Evolutionary conservation across 2,329 filamentous ascomycete genomes (phyloP).

Genomic region (Penicillium capsulatum): DNA sequence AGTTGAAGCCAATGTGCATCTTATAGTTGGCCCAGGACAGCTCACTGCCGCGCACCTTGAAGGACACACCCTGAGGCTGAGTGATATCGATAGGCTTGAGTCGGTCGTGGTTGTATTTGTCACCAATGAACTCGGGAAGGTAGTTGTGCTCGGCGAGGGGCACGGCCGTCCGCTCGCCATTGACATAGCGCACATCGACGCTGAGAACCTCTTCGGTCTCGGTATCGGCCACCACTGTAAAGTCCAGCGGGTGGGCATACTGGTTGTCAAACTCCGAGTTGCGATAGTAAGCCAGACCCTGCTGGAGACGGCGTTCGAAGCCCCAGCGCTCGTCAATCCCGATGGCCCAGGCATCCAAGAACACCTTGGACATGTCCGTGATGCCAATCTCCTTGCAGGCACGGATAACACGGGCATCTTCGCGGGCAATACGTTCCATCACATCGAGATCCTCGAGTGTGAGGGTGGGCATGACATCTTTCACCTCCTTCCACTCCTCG

Average conservation of each 20-base stretch:
- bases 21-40: constrained; percentile 92
- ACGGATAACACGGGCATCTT: constrained; percentile 30
- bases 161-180: constrained; percentile 69
- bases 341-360: constrained; percentile 36
- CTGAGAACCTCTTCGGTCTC: constrained; percentile 73
- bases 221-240: constrained; percentile 85
- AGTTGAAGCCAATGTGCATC: constrained; percentile 91
- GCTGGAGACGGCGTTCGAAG: constrained; percentile 63
- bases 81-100: constrained; percentile 85
- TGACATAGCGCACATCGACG: constrained; percentile 75
- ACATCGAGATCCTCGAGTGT: constrained; percentile 35
- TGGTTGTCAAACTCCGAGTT: constrained; percentile 75
- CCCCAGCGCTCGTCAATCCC: constrained; percentile 37
- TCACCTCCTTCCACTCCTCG: constrained; percentile 34
- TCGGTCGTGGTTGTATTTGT: constrained; percentile 67
- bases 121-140: constrained; percentile 66
- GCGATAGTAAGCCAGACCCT: constrained; percentile 93
- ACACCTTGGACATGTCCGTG: constrained; percentile 35
- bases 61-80: constrained; percentile 84
- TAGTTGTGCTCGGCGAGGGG: constrained; percentile 78
- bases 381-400: constrained; percentile 36
- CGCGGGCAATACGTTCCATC: constrained; percentile 32
- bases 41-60: constrained; percentile 67
- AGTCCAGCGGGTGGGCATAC: constrained; percentile 87
- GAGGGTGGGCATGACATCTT: constrained; percentile 47